phyloP scores from a whole-genome alignment of 345 rosid genomes.

The Euphorbia tirucalli region DNA sequence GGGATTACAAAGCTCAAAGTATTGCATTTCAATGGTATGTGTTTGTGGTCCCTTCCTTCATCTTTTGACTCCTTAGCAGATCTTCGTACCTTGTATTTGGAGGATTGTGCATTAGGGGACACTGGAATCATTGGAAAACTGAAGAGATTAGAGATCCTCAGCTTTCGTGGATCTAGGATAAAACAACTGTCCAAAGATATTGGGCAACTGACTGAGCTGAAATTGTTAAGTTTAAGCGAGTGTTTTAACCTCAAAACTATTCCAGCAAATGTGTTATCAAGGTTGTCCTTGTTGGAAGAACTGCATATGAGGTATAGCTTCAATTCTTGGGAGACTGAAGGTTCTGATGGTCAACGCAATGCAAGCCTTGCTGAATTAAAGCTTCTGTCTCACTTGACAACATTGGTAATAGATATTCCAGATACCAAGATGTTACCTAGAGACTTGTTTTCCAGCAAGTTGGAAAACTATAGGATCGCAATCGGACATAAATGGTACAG shows the following conservation, averaged over 20 bases:
- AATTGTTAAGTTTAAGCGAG: constrained; percentile 24
- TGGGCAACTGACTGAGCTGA: constrained; percentile 21
- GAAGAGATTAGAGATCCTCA: constrained; percentile 32
- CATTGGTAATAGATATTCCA: constrained; percentile 12
- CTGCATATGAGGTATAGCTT: constrained; percentile 22
- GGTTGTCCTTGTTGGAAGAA: constrained; percentile 31
- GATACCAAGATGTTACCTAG: constrained; percentile 3
- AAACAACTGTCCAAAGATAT: constrained; percentile 21
- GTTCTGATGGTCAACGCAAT: background rate
- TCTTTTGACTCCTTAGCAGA: background rate
- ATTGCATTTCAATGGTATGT: background rate
- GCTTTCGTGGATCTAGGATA: constrained; percentile 18
- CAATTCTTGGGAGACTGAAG: constrained; percentile 27
- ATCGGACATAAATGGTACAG: constrained; percentile 14
- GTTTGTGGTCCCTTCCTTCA: background rate
- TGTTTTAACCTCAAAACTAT: constrained; percentile 24
- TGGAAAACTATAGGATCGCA: constrained; percentile 17
- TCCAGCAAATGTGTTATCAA: constrained; percentile 29
- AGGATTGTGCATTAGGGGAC: background rate
- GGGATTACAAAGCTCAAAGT: constrained; percentile 11
- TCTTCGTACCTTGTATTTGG: constrained; percentile 9
- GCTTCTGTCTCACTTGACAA: constrained; percentile 13
- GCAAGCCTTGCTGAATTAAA: constrained; percentile 25
- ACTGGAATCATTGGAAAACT: constrained; percentile 10
- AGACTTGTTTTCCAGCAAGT: background rate